Base-by-base conservation (phyloP, 805 yeast species). In the Saccharomyces kudriavzevii region DNA sequence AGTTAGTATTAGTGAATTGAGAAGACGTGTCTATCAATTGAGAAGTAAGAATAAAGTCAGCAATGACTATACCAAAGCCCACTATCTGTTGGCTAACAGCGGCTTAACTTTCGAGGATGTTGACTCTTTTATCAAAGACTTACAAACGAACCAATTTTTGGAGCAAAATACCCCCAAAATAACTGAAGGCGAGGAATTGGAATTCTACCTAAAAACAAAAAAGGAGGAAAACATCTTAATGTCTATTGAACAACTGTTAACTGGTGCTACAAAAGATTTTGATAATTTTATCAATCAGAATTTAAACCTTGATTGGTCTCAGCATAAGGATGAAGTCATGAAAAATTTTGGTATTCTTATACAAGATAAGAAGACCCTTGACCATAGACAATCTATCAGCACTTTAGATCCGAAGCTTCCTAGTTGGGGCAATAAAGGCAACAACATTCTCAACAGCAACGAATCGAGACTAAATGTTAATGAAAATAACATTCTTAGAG, bases 51-150 rank as follows among this genome's bases (percentile, higher is more conserved):
- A 67, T n/a, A 67, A 65, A 20, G 77, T 74, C 40, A 65, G 65
- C 20, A 62, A 66, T 13, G 68, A 72, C 46, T 76, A 74, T 62
- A 84, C 89, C 2, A 84, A 83, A 62, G 94, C 88, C 1, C 98
- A 94, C 65, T 94, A 94, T 67, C 73, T 94, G 43, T 74, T 92
- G 47, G 96, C 97, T 5, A 87, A 91, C 1, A 85, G 92, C 63
- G 97, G 97, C 1, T 79, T 90, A 51, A 83, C 88, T 45, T 84
- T 92, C 50, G 96, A 89, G 61, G 94, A 89, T 54, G 82, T 91
- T 43, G 90, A 87, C 58, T 71, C 70, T 30, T 84, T 82, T 49
- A 69, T 85, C 54, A 70, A 72, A 45, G 58, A 61, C 55, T 71
- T 68, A 68, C 78, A 60, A 65, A 77, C 56, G 75, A 77, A 49